Percentiles rank a stretch among this genome's conserved stretches.
Conservation (phyloP, 148 eudicot species). For the Rheum nobile region DNA sequence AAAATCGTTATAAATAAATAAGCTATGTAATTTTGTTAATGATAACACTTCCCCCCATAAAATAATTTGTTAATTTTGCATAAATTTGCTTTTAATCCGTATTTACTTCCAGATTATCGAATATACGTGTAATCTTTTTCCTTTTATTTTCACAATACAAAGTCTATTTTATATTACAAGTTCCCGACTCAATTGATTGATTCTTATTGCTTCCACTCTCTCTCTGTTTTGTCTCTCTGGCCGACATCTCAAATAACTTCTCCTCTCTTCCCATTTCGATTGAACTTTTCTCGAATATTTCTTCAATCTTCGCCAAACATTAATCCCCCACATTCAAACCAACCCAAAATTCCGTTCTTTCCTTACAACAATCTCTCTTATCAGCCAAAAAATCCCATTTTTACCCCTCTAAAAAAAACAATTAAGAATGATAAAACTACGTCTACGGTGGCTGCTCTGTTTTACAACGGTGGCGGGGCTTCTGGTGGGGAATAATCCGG, state of each 20-base stretch:
- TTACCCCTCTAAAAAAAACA: not conserved
- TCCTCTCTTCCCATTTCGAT: not conserved
- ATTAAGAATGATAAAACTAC: not conserved
- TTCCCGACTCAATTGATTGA: constrained; percentile 1
- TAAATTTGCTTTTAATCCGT: no score
- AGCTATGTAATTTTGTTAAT: no score
- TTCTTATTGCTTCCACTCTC: not conserved
- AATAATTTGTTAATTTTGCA: no score
- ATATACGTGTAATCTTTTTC: not conserved
- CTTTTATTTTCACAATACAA: not conserved
- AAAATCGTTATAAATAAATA: no score
- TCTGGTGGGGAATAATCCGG: constrained; percentile 6
- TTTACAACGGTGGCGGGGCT: constrained; percentile 10
- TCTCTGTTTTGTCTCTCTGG: not conserved
- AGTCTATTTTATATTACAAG: not conserved
- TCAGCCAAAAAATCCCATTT: not conserved
- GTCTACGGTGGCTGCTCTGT: not conserved
- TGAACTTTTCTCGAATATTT: not conserved
- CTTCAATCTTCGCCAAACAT: not conserved
- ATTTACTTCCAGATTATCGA: no score
- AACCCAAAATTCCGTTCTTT: not conserved
- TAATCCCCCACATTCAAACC: not conserved
- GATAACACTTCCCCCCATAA: no score
- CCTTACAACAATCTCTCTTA: not conserved
- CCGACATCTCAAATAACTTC: not conserved